Conservation (phyloP, 2,329 filamentous ascomycete species). For the Helotiales sp. region DNA sequence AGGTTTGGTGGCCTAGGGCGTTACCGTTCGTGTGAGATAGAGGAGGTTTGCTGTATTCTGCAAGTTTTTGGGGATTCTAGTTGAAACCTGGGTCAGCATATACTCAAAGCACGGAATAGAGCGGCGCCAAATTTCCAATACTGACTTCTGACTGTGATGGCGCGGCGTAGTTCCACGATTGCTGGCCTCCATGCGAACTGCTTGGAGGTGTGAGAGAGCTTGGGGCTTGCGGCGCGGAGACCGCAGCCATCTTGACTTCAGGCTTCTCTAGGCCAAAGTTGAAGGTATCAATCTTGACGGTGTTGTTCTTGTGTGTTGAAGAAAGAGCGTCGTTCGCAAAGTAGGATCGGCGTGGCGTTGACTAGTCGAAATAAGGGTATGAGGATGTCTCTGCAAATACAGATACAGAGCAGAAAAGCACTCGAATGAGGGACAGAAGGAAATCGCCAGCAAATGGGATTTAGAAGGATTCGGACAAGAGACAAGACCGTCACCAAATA, state of each 20-base stretch:
- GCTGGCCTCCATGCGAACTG: constrained; percentile 40
- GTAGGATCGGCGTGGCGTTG: constrained; percentile 21
- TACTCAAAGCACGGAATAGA: not conserved
- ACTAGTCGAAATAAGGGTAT: constrained; percentile 22
- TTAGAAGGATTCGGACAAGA: constrained; percentile 10
- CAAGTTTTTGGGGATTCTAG: constrained; percentile 26
- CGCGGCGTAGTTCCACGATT: constrained; percentile 42
- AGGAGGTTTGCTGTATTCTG: constrained; percentile 28
- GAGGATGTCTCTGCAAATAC: constrained; percentile 21
- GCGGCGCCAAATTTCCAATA: not conserved
- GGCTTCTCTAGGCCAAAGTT: constrained; percentile 25
- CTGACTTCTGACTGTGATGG: constrained; percentile 40
- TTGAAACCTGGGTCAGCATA: not conserved
- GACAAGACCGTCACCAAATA: constrained; percentile 17
- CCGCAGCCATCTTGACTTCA: constrained; percentile 42
- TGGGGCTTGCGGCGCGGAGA: constrained; percentile 43
- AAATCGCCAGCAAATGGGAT: constrained; percentile 10
- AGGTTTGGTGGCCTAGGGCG: constrained; percentile 28
- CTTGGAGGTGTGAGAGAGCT: constrained; percentile 41
- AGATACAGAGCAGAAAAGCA: too few species aligned
- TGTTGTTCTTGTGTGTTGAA: constrained; percentile 1
- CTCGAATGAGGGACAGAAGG: constrained; percentile 1
- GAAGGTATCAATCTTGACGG: constrained; percentile 9
- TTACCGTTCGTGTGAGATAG: constrained; percentile 36
- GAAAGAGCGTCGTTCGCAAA: constrained; percentile 14